Conservation (phyloP, 805 yeast species). For the Ogataea nitratoaversa region DNA sequence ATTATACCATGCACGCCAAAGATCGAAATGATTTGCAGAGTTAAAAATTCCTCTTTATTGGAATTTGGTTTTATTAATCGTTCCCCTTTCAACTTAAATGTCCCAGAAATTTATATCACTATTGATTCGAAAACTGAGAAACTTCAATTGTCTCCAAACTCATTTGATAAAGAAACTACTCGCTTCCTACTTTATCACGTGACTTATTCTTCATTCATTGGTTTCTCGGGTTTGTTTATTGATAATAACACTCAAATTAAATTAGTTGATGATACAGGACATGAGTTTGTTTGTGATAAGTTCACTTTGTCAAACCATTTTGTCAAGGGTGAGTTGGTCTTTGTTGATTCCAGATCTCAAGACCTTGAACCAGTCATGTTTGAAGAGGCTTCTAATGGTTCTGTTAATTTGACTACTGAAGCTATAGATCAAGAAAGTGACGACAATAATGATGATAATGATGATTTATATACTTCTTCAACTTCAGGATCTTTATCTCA, state of each 20-base stretch:
- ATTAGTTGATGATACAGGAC: not conserved
- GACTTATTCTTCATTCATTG: too few relatives aligned
- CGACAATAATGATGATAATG: not conserved
- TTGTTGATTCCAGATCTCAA: not conserved
- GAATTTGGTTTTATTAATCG: constrained; percentile 7
- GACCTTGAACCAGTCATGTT: too few relatives aligned
- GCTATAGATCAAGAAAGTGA: not conserved
- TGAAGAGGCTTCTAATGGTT: too few relatives aligned
- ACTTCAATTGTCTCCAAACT: constrained; percentile 9
- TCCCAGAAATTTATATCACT: constrained; percentile 7
- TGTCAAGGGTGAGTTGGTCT: not conserved
- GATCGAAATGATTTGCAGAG: constrained; percentile 2
- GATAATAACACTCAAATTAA: not conserved
- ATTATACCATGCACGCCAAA: not conserved
- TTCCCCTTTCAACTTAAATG: constrained; percentile 4
- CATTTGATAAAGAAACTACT: constrained; percentile 8
- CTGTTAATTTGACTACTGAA: too few relatives aligned
- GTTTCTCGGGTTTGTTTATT: constrained; percentile 3
- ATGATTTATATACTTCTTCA: not conserved
- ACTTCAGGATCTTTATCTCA: not conserved
- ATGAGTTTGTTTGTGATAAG: not conserved
- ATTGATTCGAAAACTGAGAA: constrained; percentile 1
- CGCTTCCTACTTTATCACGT: not conserved
- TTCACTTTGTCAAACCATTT: not conserved
- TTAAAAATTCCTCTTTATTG: constrained; percentile 3